These are phyloP conservation scores for Pholiota microspora DNA, from an alignment of 768 basidiomycete genomes.

Conservation along the genomic window DNA sequence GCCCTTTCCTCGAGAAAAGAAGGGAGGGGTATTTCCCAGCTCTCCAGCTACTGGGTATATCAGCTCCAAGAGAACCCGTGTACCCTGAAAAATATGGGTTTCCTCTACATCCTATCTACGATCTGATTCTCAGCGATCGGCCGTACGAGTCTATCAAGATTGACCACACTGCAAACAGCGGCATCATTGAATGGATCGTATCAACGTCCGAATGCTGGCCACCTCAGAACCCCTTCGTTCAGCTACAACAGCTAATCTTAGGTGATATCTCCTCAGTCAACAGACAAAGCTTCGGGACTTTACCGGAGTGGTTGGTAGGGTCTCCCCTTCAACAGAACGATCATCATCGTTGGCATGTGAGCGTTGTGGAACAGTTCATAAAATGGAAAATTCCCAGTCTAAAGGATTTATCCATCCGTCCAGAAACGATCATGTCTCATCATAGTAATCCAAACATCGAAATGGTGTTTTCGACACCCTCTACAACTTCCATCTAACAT, in stretches of 20 bases:
- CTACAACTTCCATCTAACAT: too few species aligned
- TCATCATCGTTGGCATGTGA: too few species aligned
- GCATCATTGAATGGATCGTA: background rate
- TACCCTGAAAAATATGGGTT: background rate
- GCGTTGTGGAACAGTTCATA: too few species aligned
- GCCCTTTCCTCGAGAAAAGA: background rate
- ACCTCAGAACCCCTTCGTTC: background rate
- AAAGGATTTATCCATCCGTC: too few species aligned
- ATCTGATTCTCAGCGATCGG: background rate
- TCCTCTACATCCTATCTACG: background rate
- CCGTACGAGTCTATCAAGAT: background rate
- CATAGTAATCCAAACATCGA: too few species aligned
- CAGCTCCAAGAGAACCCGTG: background rate
- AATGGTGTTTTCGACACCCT: too few species aligned
- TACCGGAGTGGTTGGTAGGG: too few species aligned
- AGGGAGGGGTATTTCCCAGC: background rate
- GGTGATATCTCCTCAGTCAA: background rate
- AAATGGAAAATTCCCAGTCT: too few species aligned
- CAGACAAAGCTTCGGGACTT: too few species aligned
- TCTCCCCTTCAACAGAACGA: too few species aligned
- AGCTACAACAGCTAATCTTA: background rate
- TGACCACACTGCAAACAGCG: background rate
- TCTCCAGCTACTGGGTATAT: background rate
- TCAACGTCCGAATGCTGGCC: background rate
- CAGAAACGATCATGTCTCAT: too few species aligned